Base-by-base conservation (phyloP, 495 filamentous ascomycete genomes). In the Filosporella fistucella region DNA sequence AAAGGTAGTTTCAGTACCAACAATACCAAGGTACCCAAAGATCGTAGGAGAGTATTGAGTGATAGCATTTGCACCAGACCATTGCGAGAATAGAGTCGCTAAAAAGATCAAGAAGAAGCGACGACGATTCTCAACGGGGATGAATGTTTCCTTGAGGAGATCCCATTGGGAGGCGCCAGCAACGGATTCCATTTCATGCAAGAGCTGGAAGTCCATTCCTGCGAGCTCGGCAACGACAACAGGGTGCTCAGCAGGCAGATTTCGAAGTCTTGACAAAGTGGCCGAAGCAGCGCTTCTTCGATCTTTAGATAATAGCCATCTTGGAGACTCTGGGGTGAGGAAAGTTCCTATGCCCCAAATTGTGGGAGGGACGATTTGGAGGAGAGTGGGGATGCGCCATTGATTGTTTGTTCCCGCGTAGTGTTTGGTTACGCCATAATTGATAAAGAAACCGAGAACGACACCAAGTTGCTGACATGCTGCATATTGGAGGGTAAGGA, bases 101-200 rank as follows among this genome's bases (percentile, higher is more conserved):
- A 23, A 12, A 10, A 40, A 17, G 13, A 30, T 24, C 23, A 54
- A 32, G 38, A 38, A 45, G 20, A 86, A 58, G 4, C 82, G 74
- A 62, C 86, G 85, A 4, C 82, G 67, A 65, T 86, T 86, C 40
- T 68, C 70, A 10, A 69, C 76, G 24, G 77, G 63, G 21, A 76
- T 47, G 63, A 86, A 77, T 25, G 80, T 70, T 56, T 86, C 82
- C 38, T 77, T 76, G 37, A 84, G 44, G 7, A 76, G 61, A 0
- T 79, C 80, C 2, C 74, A 32, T 62, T 69, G 74, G 16, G 72
- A 75, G 2, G 72, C 51, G 3, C 76, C 80, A 57, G 70, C 63
- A 5, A 78, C 80, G 2, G 78, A 79, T 54, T 84, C 80, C 56
- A 68, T 59, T 40, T 81, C 78, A 34, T 70, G 61, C 22, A 72